These are phyloP conservation scores for Gossypium arboreum DNA, from an alignment of 345 rosid species.

Conservation along the genomic window DNA sequence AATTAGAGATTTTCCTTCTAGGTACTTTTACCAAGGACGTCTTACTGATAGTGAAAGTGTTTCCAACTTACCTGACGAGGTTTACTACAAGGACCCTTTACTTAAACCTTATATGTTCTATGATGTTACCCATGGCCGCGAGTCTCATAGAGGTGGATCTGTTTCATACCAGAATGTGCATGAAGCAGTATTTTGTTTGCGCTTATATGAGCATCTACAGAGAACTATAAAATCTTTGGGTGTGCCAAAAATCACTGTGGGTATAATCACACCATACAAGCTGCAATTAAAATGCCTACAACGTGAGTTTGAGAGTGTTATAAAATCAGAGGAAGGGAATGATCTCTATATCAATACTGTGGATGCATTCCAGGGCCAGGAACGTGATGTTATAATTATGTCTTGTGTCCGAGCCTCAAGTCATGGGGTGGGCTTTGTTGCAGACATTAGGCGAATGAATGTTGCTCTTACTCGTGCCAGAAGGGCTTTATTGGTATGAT, in stretches of 20 bases:
- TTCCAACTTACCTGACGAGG: slow-evolving; percentile 67
- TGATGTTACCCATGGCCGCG: slow-evolving; percentile 89
- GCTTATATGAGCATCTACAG: slow-evolving; percentile 86
- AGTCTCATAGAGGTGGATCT: slow-evolving; percentile 95
- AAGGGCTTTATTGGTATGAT: slow-evolving; percentile 91
- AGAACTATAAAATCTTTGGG: slow-evolving; percentile 64
- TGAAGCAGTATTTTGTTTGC: slow-evolving; percentile 92
- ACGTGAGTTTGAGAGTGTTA: slow-evolving; percentile 70
- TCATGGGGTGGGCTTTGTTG: slow-evolving; percentile 95
- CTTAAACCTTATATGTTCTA: slow-evolving; percentile 88
- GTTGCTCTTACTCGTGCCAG: slow-evolving; percentile 98
- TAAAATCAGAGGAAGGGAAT: slow-evolving; percentile 86
- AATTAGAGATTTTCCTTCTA: slow-evolving; percentile 92
- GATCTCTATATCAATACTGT: slow-evolving; percentile 94
- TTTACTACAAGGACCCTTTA: slow-evolving; percentile 75
- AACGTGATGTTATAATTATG: slow-evolving; percentile 98
- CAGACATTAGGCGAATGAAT: slow-evolving; percentile 96
- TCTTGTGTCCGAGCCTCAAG: slow-evolving; percentile 96
- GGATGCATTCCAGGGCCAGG: slow-evolving; percentile 99
- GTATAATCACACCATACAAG: slow-evolving; percentile 96
- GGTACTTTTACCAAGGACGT: slow-evolving; percentile 94
- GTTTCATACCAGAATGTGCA: slow-evolving; percentile 88
- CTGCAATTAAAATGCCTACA: slow-evolving; percentile 95
- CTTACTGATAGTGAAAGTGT: slow-evolving; percentile 92
- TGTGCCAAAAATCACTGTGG: slow-evolving; percentile 69